Evolutionary conservation across 169 alveolate species (phyloP), one percentile per base, ranked within the genome.

Genomic region (Cryptosporidium viatorum): DNA sequence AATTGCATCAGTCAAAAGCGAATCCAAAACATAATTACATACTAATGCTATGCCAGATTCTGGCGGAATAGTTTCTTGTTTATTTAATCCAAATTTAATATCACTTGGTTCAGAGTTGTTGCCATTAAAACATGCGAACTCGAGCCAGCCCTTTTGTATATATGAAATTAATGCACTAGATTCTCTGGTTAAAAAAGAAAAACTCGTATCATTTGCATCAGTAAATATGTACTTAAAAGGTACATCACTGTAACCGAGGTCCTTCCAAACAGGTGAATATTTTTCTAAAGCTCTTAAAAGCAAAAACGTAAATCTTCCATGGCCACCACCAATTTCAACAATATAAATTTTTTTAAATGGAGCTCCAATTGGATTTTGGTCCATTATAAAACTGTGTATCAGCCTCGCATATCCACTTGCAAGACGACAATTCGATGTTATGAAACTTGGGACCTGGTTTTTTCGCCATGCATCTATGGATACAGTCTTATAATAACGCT

Each of bases 401-500:
- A 94, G 92, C 50, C 94, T 80, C 2, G 96, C 96, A 84, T 94
- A 94, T 39, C 93, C 92, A 48, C 92, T 87, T n/a, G 95, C 94
- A 84, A 94, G 94, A 51, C 94, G 94, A 55, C 92, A 84, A 71
- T 94, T 94, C 75, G 96, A 93, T 21, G 97, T 94, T 21, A 94
- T 95, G 51, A 94, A 94, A 41, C 95, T 92, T 21, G 97, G 97
- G 21, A 94, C 97, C 37, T 86, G 87, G 70, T 94, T 93, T 69
- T 93, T 93, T 29, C 94, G 91, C 96, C 96, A 94, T 37, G 97
- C 97, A 85, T 92, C 94, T 60, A 94, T 93, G 2, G 97, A 95
- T 21, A 85, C 93, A 31, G 89, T 85, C 60, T 89, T 89, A 58
- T 94, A 94, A 91, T 93, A 94, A 69, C 93, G 89, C 69, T 94